phyloP scores from a whole-genome alignment of 2,329 filamentous ascomycete species.

The Kalaharituber pfeilii region DNA sequence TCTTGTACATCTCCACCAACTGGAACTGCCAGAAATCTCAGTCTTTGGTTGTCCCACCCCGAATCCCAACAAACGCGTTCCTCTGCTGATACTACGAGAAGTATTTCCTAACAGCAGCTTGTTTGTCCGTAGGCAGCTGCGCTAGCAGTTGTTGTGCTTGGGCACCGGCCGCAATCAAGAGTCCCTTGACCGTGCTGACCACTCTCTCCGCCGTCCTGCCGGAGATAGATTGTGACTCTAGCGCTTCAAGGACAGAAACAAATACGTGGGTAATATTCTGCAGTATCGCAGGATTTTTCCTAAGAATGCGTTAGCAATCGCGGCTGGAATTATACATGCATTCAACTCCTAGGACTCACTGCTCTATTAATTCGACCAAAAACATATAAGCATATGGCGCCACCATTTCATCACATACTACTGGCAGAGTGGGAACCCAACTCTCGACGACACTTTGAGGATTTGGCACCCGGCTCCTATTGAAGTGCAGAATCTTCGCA shows the following conservation, averaged over 20 bases:
- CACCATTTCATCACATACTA: slow-evolving; percentile 90
- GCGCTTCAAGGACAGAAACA: slow-evolving; percentile 65
- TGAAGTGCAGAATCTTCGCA: slow-evolving; percentile 91
- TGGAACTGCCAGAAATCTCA: not conserved
- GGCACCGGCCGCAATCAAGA: slow-evolving; percentile 55
- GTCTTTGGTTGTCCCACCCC: not conserved
- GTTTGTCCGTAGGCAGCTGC: slow-evolving; percentile 60
- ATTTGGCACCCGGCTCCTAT: slow-evolving; percentile 57
- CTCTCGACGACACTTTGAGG: slow-evolving; percentile 57
- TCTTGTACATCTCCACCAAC: not conserved
- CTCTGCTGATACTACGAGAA: slow-evolving; percentile 41
- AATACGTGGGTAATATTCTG: slow-evolving; percentile 67
- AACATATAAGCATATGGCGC: slow-evolving; percentile 92
- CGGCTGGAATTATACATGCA: no score
- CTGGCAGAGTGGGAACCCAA: slow-evolving; percentile 82
- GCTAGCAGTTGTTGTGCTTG: slow-evolving; percentile 60
- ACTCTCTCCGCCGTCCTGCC: slow-evolving; percentile 66
- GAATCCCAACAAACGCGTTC: not conserved
- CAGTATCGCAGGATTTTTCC: slow-evolving; percentile 69
- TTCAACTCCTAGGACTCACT: slow-evolving; percentile 50
- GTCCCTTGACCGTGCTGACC: slow-evolving; percentile 56
- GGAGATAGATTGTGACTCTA: slow-evolving; percentile 79
- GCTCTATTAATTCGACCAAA: slow-evolving; percentile 74
- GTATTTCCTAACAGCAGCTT: slow-evolving; percentile 60
- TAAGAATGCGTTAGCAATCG: slow-evolving; percentile 29